phyloP scores from a whole-genome alignment of 371 early-diverging fungal genomes.

The Parasitella parasitica region DNA sequence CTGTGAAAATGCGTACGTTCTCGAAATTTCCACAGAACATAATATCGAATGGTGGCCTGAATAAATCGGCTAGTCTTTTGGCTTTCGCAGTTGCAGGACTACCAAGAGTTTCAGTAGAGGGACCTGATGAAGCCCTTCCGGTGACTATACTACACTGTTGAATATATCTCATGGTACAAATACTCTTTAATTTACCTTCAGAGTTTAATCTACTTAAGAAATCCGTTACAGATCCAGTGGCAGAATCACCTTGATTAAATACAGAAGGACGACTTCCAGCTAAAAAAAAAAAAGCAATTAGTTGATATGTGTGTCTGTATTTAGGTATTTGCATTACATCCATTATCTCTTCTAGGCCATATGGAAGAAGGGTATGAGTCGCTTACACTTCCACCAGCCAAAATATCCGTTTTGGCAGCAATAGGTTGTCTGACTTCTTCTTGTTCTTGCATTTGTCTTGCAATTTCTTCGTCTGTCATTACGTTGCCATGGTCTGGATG shows the following conservation, averaged over 20 bases:
- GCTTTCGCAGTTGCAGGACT: conserved; percentile 41
- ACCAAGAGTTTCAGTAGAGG: not conserved
- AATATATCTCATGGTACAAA: not conserved
- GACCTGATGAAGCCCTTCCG: conserved; percentile 3
- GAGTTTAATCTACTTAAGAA: conserved; percentile 20
- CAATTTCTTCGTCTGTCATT: conserved; percentile 52
- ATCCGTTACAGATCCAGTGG: conserved; percentile 33
- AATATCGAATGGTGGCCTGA: conserved; percentile 86
- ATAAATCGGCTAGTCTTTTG: conserved; percentile 69
- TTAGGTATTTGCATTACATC: not conserved
- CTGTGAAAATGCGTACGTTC: conserved; percentile 34
- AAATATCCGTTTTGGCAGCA: conserved; percentile 71
- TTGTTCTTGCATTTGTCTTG: conserved; percentile 53
- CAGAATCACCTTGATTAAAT: conserved; percentile 54
- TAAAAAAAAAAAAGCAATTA: not conserved
- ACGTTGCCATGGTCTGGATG: conserved; percentile 8
- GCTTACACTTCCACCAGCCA: conserved; percentile 49
- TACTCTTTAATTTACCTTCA: conserved; percentile 6
- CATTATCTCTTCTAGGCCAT: conserved; percentile 3
- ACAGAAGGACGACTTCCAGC: conserved; percentile 28
- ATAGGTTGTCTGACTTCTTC: conserved; percentile 74
- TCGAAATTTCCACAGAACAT: conserved; percentile 82
- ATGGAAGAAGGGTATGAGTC: conserved; percentile 1
- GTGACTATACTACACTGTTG: not conserved
- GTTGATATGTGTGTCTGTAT: not conserved